Evolutionary conservation across 345 rosid species (phyloP).

Genomic region (Nasturtium officinale): DNA sequence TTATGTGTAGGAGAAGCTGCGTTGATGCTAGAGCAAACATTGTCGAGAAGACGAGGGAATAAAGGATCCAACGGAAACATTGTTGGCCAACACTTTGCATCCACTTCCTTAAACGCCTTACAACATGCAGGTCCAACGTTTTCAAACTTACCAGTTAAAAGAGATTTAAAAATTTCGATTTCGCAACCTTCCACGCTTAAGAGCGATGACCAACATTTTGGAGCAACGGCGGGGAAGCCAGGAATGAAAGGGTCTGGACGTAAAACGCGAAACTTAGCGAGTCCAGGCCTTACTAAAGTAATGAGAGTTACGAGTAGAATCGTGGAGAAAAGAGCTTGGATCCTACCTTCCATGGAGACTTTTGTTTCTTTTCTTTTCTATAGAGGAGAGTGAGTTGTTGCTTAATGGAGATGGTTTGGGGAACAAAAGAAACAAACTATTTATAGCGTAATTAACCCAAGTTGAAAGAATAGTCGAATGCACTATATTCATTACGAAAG

Average conservation of each 20-base stretch:
- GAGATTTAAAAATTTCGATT: neutral
- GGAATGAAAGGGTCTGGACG: neutral
- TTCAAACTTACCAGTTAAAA: conserved; percentile 1
- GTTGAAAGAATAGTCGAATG: neutral
- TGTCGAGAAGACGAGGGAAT: neutral
- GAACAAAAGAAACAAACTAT: neutral
- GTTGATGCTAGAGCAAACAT: neutral
- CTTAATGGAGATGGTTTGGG: neutral
- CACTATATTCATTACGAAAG: neutral
- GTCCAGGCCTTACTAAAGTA: neutral
- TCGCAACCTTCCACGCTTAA: neutral
- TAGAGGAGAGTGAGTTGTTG: neutral
- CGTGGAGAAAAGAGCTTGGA: neutral
- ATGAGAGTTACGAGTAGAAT: neutral
- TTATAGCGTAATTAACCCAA: neutral
- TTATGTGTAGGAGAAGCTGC: neutral
- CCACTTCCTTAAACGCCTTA: neutral
- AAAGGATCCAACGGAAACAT: neutral
- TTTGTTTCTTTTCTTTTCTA: neutral
- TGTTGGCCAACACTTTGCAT: conserved; percentile 11
- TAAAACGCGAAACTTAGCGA: neutral
- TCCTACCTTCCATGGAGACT: neutral
- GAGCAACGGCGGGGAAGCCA: neutral
- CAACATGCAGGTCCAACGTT: neutral
- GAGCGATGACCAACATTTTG: conserved; percentile 7